Evolutionary conservation across 2,329 filamentous ascomycete species (phyloP).

Genomic region (Penicillium sp.): DNA sequence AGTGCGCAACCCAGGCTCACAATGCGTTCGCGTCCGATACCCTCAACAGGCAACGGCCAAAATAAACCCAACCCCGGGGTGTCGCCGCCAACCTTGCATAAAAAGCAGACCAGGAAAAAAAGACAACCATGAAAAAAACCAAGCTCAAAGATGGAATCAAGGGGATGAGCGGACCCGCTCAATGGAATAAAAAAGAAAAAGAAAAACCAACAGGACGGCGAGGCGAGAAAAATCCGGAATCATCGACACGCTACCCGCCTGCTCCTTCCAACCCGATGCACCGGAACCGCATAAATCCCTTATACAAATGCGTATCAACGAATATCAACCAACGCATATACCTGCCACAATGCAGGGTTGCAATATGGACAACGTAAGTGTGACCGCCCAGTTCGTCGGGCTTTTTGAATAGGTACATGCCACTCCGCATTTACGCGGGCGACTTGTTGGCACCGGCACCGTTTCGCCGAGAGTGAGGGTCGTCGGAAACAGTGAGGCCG

Average conservation of each 20-base stretch:
- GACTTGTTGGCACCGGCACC: slow-evolving; percentile 48
- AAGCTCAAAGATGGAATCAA: slow-evolving; percentile 20
- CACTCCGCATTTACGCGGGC: slow-evolving; percentile 34
- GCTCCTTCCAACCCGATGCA: slow-evolving; percentile 46
- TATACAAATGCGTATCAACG: slow-evolving; percentile 44
- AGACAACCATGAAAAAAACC: slow-evolving; percentile 3
- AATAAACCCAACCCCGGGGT: slow-evolving; percentile 11
- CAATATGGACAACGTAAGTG: slow-evolving; percentile 38
- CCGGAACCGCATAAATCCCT: slow-evolving; percentile 43
- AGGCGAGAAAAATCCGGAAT: slow-evolving; percentile 34
- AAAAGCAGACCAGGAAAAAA: slow-evolving; percentile 7
- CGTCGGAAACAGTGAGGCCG: slow-evolving; percentile 55
- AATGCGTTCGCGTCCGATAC: slow-evolving; percentile 23
- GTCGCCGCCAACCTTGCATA: slow-evolving; percentile 14
- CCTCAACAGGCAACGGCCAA: slow-evolving; percentile 14
- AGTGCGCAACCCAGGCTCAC: slow-evolving; percentile 24
- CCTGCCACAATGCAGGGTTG: slow-evolving; percentile 37
- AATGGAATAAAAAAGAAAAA: slow-evolving; percentile 24
- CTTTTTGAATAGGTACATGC: slow-evolving; percentile 18
- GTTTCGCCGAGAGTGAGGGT: slow-evolving; percentile 46
- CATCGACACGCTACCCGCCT: slow-evolving; percentile 43
- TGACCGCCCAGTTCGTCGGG: slow-evolving; percentile 21
- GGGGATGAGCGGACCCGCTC: slow-evolving; percentile 16
- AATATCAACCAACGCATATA: slow-evolving; percentile 40
- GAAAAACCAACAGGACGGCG: slow-evolving; percentile 21